Percentiles rank a stretch among this genome's conserved stretches.
Conservation (phyloP, 2,329 filamentous ascomycete genomes). For the Hypomyces rosellus region DNA sequence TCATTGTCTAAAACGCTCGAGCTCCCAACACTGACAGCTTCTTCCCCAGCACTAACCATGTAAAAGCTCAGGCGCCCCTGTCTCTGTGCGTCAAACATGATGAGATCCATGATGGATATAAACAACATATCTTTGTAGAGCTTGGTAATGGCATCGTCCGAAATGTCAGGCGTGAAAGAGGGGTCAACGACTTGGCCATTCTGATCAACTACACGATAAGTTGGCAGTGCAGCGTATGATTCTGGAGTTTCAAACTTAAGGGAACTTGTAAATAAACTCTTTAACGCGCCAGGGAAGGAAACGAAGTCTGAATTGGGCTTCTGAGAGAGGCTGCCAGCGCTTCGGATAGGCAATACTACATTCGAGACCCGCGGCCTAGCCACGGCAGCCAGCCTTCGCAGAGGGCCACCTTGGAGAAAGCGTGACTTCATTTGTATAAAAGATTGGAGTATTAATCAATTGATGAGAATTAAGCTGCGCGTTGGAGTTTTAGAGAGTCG, state of each 20-base stretch:
- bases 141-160: constrained; percentile 54
- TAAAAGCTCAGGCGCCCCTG: constrained; percentile 95
- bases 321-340: constrained; percentile 48
- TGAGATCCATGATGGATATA: constrained; percentile 82
- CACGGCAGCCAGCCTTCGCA: constrained; percentile 3
- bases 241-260: constrained; percentile 73
- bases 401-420: neutral
- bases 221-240: constrained; percentile 70
- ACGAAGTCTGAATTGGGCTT: constrained; percentile 49
- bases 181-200: constrained; percentile 78
- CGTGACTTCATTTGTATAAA: constrained; percentile 6
- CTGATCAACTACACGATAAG: constrained; percentile 87
- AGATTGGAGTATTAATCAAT: neutral
- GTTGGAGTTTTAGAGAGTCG: too few relatives aligned
- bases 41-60: constrained; percentile 92
- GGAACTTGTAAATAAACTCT: constrained; percentile 81
- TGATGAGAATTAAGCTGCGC: too few relatives aligned
- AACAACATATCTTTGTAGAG: constrained; percentile 61
- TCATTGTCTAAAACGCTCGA: constrained; percentile 75
- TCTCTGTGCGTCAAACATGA: constrained; percentile 97
- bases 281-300: constrained; percentile 89
- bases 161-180: constrained; percentile 60
- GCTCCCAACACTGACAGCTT: constrained; percentile 86
- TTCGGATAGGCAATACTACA: constrained; percentile 22
- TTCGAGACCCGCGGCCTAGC: constrained; percentile 1